Percentiles rank a stretch among this genome's conserved stretches.
phyloP scores from a whole-genome alignment of 1,284 basidiomycete genomes.

The Stereum hirsutum region DNA sequence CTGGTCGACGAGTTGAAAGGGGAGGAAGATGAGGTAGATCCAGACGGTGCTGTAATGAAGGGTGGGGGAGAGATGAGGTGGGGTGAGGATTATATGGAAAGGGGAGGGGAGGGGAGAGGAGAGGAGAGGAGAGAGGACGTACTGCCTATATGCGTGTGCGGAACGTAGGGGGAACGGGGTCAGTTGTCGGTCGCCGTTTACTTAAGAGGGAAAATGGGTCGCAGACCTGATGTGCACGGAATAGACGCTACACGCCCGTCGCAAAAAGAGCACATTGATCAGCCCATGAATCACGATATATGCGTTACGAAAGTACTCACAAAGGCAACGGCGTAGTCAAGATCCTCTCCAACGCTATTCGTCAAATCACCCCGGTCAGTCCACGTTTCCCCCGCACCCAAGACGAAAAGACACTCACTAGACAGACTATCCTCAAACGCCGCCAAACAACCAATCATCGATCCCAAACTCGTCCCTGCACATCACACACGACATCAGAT shows the following conservation, averaged over 20 bases:
- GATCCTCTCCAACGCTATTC: conserved; percentile 44
- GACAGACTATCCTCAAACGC: conserved; percentile 46
- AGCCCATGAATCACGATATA: not conserved
- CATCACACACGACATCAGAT: conserved; percentile 1
- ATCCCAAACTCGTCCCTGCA: conserved; percentile 38
- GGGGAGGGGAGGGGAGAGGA: not conserved
- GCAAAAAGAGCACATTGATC: not conserved
- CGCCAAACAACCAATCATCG: conserved; percentile 37
- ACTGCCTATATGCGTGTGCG: not conserved
- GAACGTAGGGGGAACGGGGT: not conserved
- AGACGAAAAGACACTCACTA: conserved; percentile 23
- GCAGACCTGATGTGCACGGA: conserved; percentile 47
- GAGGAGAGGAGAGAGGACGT: conserved; percentile 4
- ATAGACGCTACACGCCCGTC: conserved; percentile 35
- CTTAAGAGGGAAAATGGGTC: not conserved
- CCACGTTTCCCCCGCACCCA: not conserved
- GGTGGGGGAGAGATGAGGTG: not conserved
- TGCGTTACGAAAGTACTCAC: conserved; percentile 26
- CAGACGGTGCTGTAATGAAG: conserved; percentile 43
- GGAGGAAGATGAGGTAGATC: conserved; percentile 61
- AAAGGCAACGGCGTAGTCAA: conserved; percentile 57
- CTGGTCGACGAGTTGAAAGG: conserved; percentile 51
- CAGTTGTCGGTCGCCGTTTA: not conserved
- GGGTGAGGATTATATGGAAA: not conserved
- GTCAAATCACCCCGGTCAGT: conserved; percentile 1